Base-by-base conservation (phyloP, 176 grass and related monocot species). In the Bothriochloa decipiens region DNA sequence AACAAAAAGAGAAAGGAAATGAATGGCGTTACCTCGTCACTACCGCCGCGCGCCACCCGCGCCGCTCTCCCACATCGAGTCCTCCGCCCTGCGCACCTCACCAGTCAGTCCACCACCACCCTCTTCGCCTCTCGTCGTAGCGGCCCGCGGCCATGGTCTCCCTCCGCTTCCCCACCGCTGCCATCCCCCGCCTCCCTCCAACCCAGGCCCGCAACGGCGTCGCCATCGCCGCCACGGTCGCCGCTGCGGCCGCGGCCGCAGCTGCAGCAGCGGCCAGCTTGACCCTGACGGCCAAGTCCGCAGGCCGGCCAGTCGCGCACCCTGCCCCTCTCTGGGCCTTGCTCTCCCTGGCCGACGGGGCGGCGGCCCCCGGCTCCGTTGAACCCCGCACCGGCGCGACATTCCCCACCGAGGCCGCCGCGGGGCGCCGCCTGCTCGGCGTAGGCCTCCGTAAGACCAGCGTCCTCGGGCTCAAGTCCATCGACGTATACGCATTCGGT, bases 401-500 rank as follows among this genome's bases (percentile, higher is more conserved):
- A 63, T 95, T 98, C 76, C 93, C 91, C 55, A 17, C 72, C 64
- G 85, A 83, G 70, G 35, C 81, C 55, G 81, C 85, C 20, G 83
- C 68, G 12, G 92, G 91, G 9, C 80, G 87, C 53, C 61, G 83
- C 53, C 85, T 98, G 47, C 89, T 95, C 41, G 93, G 93, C 75
- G 72, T 98, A 41, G 96, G 96, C 57, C 86, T 95, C 39, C 85
- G 96, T 29, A 93, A 68, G 87, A 89, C 82, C 68, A 93, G 28
- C 79, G 33, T 98, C 58, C 79, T 98, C 55, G 96, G 93, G 22
- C 85, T 98, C 85, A 98, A 93, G 87, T 78, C 78, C 53, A 95
- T 95, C 57, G 88, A 92, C 87, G 91, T 94, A 58, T 98, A 98
- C 22, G 89, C 93, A 0, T 98, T 95, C 71, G 96, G 96, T 98